Conservation (phyloP, 2,329 filamentous ascomycete species). For the Trichoderma sp. region DNA sequence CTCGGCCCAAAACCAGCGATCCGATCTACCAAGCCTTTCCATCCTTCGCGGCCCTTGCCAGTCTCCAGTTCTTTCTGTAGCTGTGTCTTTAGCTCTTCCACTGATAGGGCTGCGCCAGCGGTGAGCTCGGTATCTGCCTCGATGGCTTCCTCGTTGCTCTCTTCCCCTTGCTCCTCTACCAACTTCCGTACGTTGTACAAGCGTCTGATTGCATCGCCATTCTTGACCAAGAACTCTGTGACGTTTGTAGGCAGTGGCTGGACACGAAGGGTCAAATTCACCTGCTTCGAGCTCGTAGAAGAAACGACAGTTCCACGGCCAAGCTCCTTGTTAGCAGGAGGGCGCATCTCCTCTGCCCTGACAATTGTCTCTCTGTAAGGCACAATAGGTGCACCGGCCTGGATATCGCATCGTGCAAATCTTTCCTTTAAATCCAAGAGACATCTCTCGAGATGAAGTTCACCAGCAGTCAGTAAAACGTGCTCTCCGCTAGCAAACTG, state of each 20-base stretch:
- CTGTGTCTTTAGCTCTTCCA: conserved; percentile 76
- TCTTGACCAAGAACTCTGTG: conserved; percentile 83
- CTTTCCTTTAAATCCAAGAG: conserved; percentile 90
- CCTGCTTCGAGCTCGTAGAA: conserved; percentile 82
- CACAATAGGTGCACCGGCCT: conserved; percentile 91
- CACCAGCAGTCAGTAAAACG: conserved; percentile 90
- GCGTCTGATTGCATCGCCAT: conserved; percentile 75
- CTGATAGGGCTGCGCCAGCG: conserved; percentile 65
- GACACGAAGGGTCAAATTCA: conserved; percentile 76
- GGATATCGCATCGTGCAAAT: conserved; percentile 92
- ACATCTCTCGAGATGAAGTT: conserved; percentile 91
- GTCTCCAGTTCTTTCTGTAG: conserved; percentile 70
- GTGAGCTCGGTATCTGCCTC: conserved; percentile 61
- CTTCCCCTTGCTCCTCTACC: conserved; percentile 41
- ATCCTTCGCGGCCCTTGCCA: conserved; percentile 72
- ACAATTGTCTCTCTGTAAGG: conserved; percentile 95
- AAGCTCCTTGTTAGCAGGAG: conserved; percentile 81
- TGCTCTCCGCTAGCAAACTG: conserved; percentile 92
- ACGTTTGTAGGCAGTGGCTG: conserved; percentile 76
- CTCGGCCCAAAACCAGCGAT: conserved; percentile 91
- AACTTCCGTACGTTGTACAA: conserved; percentile 71
- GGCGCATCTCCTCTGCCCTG: conserved; percentile 85
- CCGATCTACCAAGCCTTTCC: conserved; percentile 75
- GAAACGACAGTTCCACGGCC: conserved; percentile 79
- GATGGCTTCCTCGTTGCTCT: conserved; percentile 41